Conservation (phyloP, 768 basidiomycete genomes). For the Glaciozyma antarctica region DNA sequence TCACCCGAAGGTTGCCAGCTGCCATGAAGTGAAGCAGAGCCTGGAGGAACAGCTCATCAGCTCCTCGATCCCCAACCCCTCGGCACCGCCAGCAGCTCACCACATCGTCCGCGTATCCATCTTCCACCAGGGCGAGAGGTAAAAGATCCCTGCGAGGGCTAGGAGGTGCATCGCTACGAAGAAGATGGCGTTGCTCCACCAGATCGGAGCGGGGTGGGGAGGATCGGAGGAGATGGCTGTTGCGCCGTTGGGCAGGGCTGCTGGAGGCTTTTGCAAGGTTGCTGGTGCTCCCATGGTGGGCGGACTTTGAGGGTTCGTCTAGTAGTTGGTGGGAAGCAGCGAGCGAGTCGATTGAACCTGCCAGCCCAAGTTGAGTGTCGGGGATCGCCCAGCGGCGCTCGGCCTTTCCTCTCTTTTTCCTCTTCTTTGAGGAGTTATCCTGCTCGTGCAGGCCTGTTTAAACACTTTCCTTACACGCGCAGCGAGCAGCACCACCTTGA, state of each 20-base stretch:
- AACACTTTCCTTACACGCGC: too few species aligned
- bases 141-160: neutral
- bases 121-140: conserved; percentile 5
- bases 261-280: neutral
- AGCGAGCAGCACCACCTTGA: too few species aligned
- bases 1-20: conserved; percentile 59
- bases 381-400: too few species aligned
- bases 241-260: neutral
- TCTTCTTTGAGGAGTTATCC: too few species aligned
- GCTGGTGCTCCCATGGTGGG: too few species aligned
- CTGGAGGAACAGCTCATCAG: neutral
- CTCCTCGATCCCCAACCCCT: neutral
- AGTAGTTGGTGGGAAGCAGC: too few species aligned
- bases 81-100: neutral
- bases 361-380: too few species aligned
- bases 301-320: too few species aligned
- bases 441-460: too few species aligned
- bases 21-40: conserved; percentile 48
- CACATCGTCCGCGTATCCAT: conserved; percentile 2
- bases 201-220: conserved; percentile 1
- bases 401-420: too few species aligned
- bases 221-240: neutral
- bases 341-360: too few species aligned
- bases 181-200: conserved; percentile 14
- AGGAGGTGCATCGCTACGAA: conserved; percentile 14